These are phyloP conservation scores for Podospora conica DNA, from an alignment of 495 filamentous ascomycete species.

Conservation along the genomic window DNA sequence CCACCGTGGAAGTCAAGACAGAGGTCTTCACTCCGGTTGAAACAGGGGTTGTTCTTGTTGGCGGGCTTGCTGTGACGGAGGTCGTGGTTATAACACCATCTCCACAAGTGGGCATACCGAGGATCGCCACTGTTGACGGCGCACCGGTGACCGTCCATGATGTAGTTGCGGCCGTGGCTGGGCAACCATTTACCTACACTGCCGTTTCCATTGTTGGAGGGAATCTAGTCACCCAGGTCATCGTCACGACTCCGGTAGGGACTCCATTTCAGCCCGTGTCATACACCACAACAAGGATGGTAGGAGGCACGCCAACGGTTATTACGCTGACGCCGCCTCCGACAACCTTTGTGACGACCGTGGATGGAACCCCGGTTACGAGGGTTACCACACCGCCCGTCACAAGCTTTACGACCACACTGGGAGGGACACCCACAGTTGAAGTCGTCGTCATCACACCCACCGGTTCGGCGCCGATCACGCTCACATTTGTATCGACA, in stretches of 20 bases:
- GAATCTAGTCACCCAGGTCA: slow-evolving; percentile 13
- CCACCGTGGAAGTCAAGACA: slow-evolving; percentile 14
- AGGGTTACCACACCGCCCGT: slow-evolving; percentile 22
- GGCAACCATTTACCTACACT: slow-evolving; percentile 18
- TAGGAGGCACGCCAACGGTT: slow-evolving; percentile 27
- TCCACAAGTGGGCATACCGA: background rate
- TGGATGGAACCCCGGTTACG: slow-evolving; percentile 23
- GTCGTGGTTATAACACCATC: slow-evolving; percentile 23
- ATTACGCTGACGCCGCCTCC: slow-evolving; percentile 16
- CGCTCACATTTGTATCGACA: slow-evolving; percentile 25
- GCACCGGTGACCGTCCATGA: slow-evolving; percentile 12
- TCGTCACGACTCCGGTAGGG: slow-evolving; percentile 17
- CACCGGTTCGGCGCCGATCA: slow-evolving; percentile 21
- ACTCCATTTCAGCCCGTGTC: slow-evolving; percentile 17
- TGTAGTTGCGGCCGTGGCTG: slow-evolving; percentile 8
- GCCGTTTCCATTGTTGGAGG: slow-evolving; percentile 16
- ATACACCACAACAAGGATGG: slow-evolving; percentile 17
- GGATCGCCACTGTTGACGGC: slow-evolving; percentile 17
- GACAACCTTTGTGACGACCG: slow-evolving; percentile 25
- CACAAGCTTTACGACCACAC: slow-evolving; percentile 24
- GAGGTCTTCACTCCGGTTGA: slow-evolving; percentile 14
- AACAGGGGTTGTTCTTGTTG: slow-evolving; percentile 15
- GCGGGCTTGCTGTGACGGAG: slow-evolving; percentile 18
- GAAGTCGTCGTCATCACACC: slow-evolving; percentile 24
- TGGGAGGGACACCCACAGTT: slow-evolving; percentile 23